These are phyloP conservation scores for Knoxia roxburghii DNA, from an alignment of 257 asterid species.

Conservation along the genomic window DNA sequence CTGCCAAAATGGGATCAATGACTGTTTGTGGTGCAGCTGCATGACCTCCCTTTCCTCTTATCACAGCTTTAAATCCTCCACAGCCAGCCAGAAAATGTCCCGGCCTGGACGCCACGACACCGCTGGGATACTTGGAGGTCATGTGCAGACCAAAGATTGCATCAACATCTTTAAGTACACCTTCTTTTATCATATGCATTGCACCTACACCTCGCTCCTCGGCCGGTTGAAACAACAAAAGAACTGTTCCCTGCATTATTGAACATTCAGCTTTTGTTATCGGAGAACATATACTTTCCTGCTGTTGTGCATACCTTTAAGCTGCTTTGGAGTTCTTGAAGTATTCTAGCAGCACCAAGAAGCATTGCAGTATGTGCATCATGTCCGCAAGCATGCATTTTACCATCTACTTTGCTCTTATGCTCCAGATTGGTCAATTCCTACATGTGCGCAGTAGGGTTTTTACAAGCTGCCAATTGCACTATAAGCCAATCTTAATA, in stretches of 20 bases:
- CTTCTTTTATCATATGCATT: conserved; percentile 38
- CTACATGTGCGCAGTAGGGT: conserved; percentile 11
- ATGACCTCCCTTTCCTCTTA: conserved; percentile 34
- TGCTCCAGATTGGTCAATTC: conserved; percentile 24
- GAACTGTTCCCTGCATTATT: conserved; percentile 41
- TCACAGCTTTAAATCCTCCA: conserved; percentile 44
- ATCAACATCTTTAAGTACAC: conserved; percentile 36
- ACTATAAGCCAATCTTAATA: conserved; percentile 1
- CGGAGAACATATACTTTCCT: neutral
- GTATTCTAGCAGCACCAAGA: conserved; percentile 28
- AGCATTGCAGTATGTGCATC: conserved; percentile 31
- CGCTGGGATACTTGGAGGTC: conserved; percentile 21
- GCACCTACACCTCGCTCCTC: conserved; percentile 54
- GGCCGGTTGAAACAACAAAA: conserved; percentile 56
- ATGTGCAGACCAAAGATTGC: conserved; percentile 46
- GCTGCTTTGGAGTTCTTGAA: conserved; percentile 15
- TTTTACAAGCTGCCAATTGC: neutral
- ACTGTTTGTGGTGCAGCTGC: conserved; percentile 32
- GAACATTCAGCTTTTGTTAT: neutral
- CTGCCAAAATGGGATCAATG: conserved; percentile 48
- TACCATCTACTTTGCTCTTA: conserved; percentile 27
- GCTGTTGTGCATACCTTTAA: conserved; percentile 25
- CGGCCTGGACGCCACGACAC: conserved; percentile 38
- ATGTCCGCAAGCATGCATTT: conserved; percentile 35
- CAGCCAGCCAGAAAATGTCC: conserved; percentile 50